These are phyloP conservation scores for Aphanomyces euteiches DNA, from an alignment of 352 stramenopile species.

Conservation along the genomic window DNA sequence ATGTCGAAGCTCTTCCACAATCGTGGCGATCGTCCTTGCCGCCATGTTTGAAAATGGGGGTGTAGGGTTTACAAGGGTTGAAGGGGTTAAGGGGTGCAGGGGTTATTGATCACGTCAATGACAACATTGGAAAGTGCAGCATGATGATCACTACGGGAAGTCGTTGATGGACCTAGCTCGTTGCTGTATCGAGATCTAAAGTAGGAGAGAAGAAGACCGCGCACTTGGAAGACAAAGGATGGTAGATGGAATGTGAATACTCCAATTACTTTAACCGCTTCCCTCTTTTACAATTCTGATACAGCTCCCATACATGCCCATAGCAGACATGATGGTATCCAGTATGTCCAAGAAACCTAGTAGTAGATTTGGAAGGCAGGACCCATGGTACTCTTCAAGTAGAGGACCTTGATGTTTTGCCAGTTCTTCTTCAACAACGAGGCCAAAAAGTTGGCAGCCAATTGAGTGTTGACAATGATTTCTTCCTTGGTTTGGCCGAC, in stretches of 20 bases:
- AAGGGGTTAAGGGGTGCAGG: too few relatives aligned
- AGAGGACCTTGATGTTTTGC: conserved; percentile 99
- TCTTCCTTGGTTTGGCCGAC: conserved; percentile 92
- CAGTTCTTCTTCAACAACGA: conserved; percentile 99
- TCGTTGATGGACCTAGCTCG: too few relatives aligned
- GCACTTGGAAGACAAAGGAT: background rate
- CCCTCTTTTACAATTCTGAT: conserved; percentile 27
- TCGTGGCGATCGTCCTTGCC: too few relatives aligned
- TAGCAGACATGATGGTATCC: conserved; percentile 23
- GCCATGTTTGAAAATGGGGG: too few relatives aligned
- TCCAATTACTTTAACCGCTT: conserved; percentile 18
- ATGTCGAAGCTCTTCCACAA: too few relatives aligned
- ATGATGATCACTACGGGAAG: too few relatives aligned
- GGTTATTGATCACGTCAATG: too few relatives aligned
- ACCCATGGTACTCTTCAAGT: conserved; percentile 99
- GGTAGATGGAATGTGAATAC: background rate
- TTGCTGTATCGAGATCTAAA: too few relatives aligned
- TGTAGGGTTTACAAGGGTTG: too few relatives aligned
- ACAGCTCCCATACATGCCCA: conserved; percentile 30
- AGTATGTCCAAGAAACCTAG: conserved; percentile 64
- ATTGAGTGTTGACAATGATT: conserved; percentile 97
- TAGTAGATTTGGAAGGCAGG: conserved; percentile 99
- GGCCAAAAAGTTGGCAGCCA: conserved; percentile 98
- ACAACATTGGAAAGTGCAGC: too few relatives aligned
- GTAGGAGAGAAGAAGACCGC: background rate